Evolutionary conservation across 768 basidiomycete genomes (phyloP).

Genomic region (Myochromella boudieri): DNA sequence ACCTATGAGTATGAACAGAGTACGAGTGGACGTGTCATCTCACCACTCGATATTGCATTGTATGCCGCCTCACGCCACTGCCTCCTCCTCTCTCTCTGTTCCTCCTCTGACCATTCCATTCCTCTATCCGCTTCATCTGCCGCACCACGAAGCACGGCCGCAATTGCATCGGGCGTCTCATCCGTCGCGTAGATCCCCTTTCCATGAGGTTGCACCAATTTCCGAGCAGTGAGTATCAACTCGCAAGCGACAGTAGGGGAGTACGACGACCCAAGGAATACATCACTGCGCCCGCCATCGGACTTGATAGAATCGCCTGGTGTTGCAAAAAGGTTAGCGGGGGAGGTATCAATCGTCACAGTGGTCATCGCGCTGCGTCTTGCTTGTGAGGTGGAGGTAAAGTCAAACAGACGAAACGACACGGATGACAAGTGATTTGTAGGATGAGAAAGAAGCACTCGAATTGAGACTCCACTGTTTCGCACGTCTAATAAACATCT

Average conservation of each 20-base stretch:
- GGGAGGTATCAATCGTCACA: constrained; percentile 20
- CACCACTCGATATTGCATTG: constrained; percentile 39
- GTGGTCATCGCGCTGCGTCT: constrained; percentile 7
- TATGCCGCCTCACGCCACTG: constrained; percentile 47
- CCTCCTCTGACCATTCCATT: constrained; percentile 30
- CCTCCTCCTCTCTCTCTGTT: constrained; percentile 37
- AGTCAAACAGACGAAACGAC: background rate
- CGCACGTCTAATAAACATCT: constrained; percentile 16
- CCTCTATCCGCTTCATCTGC: constrained; percentile 24
- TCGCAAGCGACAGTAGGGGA: constrained; percentile 38
- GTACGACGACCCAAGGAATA: constrained; percentile 40
- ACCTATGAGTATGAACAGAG: background rate
- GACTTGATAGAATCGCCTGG: constrained; percentile 18
- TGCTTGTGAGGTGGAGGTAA: constrained; percentile 6
- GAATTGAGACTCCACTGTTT: constrained; percentile 17
- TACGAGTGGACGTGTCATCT: constrained; percentile 10
- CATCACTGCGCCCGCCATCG: constrained; percentile 16
- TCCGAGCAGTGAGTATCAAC: constrained; percentile 42
- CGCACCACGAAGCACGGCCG: constrained; percentile 36
- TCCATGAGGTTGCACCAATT: constrained; percentile 45
- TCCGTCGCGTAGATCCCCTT: constrained; percentile 58
- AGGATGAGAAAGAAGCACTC: constrained; percentile 7
- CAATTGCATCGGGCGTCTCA: constrained; percentile 45
- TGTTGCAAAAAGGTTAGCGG: constrained; percentile 32
- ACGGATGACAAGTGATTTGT: background rate